These are phyloP conservation scores for Botrytis cinerea DNA, from an alignment of 2,329 filamentous ascomycete genomes.

Conservation along the genomic window DNA sequence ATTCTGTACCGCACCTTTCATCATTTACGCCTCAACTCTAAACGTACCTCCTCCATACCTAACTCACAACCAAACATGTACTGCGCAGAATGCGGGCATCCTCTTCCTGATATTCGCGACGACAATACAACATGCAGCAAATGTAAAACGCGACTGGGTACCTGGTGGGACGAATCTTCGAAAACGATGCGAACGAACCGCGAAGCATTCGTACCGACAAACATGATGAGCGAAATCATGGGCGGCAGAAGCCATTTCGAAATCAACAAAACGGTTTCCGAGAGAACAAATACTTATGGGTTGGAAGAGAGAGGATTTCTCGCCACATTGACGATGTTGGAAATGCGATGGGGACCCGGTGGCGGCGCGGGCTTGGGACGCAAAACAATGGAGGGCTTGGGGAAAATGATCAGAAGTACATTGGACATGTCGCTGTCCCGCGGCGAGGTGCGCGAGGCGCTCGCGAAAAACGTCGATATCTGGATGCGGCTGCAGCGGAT, in stretches of 20 bases:
- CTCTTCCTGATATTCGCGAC: constrained; percentile 35
- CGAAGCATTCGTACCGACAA: constrained; percentile 33
- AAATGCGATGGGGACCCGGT: constrained; percentile 63
- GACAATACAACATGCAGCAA: constrained; percentile 38
- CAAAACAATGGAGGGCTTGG: constrained; percentile 56
- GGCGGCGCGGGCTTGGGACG: constrained; percentile 56
- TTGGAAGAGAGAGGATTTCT: constrained; percentile 66
- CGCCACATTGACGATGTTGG: constrained; percentile 52
- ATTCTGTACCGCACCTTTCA: constrained; percentile 1
- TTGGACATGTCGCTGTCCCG: constrained; percentile 63
- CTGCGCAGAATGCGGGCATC: constrained; percentile 39
- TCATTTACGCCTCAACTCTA: neutral
- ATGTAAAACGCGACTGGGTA: constrained; percentile 40
- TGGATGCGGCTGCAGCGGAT: constrained; percentile 66
- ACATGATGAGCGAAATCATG: constrained; percentile 23
- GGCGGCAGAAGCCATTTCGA: constrained; percentile 22
- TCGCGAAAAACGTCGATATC: constrained; percentile 64
- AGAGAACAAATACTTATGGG: constrained; percentile 45
- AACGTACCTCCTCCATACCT: neutral
- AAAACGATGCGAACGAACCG: constrained; percentile 39
- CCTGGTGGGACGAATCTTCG: constrained; percentile 40
- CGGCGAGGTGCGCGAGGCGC: constrained; percentile 59
- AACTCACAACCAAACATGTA: constrained; percentile 30
- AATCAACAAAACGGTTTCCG: constrained; percentile 29
- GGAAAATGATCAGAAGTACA: constrained; percentile 59